Evolutionary conservation across 768 basidiomycete species (phyloP).

Genomic region (Dentipellis sp.): DNA sequence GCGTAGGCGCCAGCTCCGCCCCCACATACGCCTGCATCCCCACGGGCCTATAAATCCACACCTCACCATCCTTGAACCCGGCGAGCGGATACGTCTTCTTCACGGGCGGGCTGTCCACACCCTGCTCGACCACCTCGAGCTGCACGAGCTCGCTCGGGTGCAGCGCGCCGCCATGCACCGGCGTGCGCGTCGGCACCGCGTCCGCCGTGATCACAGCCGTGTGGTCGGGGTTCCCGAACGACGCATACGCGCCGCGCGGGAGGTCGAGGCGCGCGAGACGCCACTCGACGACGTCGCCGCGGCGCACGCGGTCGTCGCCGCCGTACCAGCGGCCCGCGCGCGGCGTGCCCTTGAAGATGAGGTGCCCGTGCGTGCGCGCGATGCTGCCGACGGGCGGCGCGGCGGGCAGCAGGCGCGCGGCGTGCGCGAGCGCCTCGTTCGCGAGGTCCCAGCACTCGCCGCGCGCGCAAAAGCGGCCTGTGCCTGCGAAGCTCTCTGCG

Average conservation of each 20-base stretch:
- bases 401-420: slow-evolving; percentile 31
- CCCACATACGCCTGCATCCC: slow-evolving; percentile 28
- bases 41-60: slow-evolving; percentile 50
- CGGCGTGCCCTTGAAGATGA: slow-evolving; percentile 36
- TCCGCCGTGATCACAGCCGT: slow-evolving; percentile 42
- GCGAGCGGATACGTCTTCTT: slow-evolving; percentile 33
- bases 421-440: slow-evolving; percentile 36
- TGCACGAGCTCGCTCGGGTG: slow-evolving; percentile 31
- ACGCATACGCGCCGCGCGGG: slow-evolving; percentile 4
- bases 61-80: slow-evolving; percentile 37
- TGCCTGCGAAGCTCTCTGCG: slow-evolving; percentile 35
- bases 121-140: slow-evolving; percentile 48
- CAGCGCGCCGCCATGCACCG: slow-evolving; percentile 26
- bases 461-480: slow-evolving; percentile 35
- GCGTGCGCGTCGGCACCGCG: slow-evolving; percentile 20
- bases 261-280: slow-evolving; percentile 18
- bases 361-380: slow-evolving; percentile 44
- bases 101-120: slow-evolving; percentile 31
- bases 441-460: slow-evolving; percentile 56
- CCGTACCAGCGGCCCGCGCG: slow-evolving; percentile 37
- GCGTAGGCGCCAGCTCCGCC: background rate
- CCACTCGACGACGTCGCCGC: slow-evolving; percentile 53
- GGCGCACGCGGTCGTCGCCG: slow-evolving; percentile 39
- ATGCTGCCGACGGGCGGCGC: slow-evolving; percentile 39
- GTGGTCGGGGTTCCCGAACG: slow-evolving; percentile 45